Base-by-base conservation (phyloP, 352 stramenopile species). In the Phytophthora pinifolia region DNA sequence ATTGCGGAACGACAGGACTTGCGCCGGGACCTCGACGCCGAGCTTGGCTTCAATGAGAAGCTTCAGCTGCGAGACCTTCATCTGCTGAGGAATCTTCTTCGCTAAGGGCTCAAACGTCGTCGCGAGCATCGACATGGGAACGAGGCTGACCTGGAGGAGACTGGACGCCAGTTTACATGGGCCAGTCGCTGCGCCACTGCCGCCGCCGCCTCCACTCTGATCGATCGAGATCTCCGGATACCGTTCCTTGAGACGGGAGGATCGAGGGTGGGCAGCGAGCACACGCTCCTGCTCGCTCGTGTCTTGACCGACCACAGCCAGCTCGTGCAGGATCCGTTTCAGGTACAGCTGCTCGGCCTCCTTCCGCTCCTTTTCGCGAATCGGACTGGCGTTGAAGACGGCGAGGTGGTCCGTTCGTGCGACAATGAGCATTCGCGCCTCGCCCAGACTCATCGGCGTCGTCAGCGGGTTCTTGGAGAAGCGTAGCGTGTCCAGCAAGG, bases 271-370 rank as follows among this genome's bases (percentile, higher is more conserved):
- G 14, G 55, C 70, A 42, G 61, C 51, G 10, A 83, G 45, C 12
- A 87, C 72, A 20, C 45, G 59, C 8, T 43, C 38, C 6, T 52
- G 53, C 3, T 85, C 70, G 3, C 60, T 64, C 3, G 46, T 38
- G 9, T 48, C 37, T 7, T 75, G 57, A 7, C 56, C 62, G 0
- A 79, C 54, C 4, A 72, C 73, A 6, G 74, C 75, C 12, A 91
- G 27, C 35, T 95, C 83, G 35, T 89, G 74, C 34, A 90, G 35
- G 31, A 96, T 79, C 18, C 83, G 82, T 52, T 91, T 89, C 14
- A 96, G 36, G 44, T 96, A 96, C 22, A 94, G 65, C 45, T 89
- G 80, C 48, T 96, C 86, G 1, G 76, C 81, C 35, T 96, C 86
- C 4, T 53, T 60, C 10, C 83, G 77, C 45, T 96, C 86, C 46